Evolutionary conservation across 2,329 filamentous ascomycete species (phyloP), one percentile per base, ranked within the genome.

Genomic region (Pestalotiopsis sp.): DNA sequence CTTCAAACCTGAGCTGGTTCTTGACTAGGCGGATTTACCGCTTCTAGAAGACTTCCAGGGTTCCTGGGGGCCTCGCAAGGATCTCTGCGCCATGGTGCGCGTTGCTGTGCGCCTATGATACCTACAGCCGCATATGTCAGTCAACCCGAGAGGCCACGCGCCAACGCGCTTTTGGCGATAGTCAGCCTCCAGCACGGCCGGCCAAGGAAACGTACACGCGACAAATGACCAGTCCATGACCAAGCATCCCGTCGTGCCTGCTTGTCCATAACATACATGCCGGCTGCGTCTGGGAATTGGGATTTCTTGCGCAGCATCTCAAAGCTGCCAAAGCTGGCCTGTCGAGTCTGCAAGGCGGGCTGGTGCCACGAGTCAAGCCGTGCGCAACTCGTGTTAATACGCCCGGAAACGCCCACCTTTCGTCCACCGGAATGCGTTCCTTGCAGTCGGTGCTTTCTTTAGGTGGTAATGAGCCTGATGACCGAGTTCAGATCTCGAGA

Each of bases 41-140:
- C 39, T 67, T 67, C 65, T 67, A 67, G 65, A 67, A 67, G 27
- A 41, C 14, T 59, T 61, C 65, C 65, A 58, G 27, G 65, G 65
- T 59, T 38, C 65, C 65, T 67, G 45, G 59, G 59, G 52, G 65
- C 20, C 12, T 36, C 20, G 39, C 65, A 67, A 58, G 64, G 64
- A 66, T 66, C 39, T 61, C 57, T 61, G 57, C 17, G 17, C 49
- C 31, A 36, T 36, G 31, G 31, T 36, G 31, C 31, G 31, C 7
- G 31, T 36, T 36, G 31, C 31, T 36, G 31, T 36, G 31, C 31
- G 7, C 31, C 17, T 52, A 52, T 52, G 57, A n/a, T 61, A 14
- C 49, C 14, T 36, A 61, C 57, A 61, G 57, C 31, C 57, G 57
- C 57, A 61, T 61, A 14, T 27, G 31, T 61, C 57, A 61, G 23